These are phyloP conservation scores for Dothidotthia symphoricarpi DNA, from an alignment of 2,329 filamentous ascomycete species.

Conservation along the genomic window DNA sequence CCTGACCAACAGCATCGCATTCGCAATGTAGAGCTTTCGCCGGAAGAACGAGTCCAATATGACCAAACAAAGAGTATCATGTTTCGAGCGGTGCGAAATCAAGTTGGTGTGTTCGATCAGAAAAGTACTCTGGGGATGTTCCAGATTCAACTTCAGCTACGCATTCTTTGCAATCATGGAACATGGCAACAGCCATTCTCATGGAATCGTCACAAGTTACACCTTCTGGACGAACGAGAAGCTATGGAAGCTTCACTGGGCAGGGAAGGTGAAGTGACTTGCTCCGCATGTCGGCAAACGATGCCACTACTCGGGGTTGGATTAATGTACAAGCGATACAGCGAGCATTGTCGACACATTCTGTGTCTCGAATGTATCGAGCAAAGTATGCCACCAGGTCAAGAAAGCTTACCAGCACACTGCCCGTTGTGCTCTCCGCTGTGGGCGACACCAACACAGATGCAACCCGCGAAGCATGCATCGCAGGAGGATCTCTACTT, in stretches of 20 bases:
- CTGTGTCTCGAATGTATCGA: constrained; percentile 39
- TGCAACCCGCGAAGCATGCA: neutral
- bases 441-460: constrained; percentile 5
- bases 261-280: constrained; percentile 28
- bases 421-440: constrained; percentile 28
- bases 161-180: constrained; percentile 53
- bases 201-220: constrained; percentile 41
- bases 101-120: constrained; percentile 37
- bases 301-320: constrained; percentile 23
- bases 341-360: constrained; percentile 31
- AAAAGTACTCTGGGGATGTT: constrained; percentile 48
- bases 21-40: constrained; percentile 36
- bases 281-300: constrained; percentile 32
- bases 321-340: constrained; percentile 21
- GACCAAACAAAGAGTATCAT: constrained; percentile 37
- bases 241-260: constrained; percentile 31
- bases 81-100: constrained; percentile 41
- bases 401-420: constrained; percentile 4
- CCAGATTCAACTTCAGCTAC: constrained; percentile 48
- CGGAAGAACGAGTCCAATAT: constrained; percentile 30
- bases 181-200: constrained; percentile 50
- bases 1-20: constrained; percentile 29
- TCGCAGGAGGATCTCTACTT: constrained; percentile 31
- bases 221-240: constrained; percentile 39
- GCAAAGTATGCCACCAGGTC: constrained; percentile 12